Conservation (phyloP, 305 asterid genomes). For the Fraxinus baroniana region DNA sequence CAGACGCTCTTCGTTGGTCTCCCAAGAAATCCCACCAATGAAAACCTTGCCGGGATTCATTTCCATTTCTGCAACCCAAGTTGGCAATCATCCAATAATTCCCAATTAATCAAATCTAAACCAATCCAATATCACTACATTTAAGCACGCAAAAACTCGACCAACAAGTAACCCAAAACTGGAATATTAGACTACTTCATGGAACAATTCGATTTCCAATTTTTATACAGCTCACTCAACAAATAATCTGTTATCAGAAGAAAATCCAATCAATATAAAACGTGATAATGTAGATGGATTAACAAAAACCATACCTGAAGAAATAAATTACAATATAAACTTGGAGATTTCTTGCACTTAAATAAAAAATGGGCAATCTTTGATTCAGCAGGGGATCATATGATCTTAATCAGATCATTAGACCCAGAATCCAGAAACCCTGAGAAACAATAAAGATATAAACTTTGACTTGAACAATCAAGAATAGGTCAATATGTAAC, state of each 20-base stretch:
- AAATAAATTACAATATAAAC: constrained; percentile 38
- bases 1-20: constrained; percentile 78
- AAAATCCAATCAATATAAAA: constrained; percentile 31
- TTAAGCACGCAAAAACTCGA: constrained; percentile 25
- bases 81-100: constrained; percentile 26
- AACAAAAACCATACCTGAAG: constrained; percentile 32
- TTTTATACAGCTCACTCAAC: constrained; percentile 8
- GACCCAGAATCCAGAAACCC: constrained; percentile 51
- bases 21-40: constrained; percentile 96
- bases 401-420: constrained; percentile 55
- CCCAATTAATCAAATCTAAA: constrained; percentile 11
- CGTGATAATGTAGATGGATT: constrained; percentile 48
- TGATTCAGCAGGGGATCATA: constrained; percentile 39
- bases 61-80: constrained; percentile 51
- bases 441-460: constrained; percentile 36
- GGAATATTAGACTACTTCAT: constrained; percentile 26
- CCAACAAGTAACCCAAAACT: constrained; percentile 21
- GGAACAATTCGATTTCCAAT: constrained; percentile 19
- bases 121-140: constrained; percentile 13
- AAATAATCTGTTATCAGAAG: constrained; percentile 21
- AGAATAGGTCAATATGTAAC: constrained; percentile 25
- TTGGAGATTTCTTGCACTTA: constrained; percentile 27
- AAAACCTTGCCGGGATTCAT: constrained; percentile 75
- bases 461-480: constrained; percentile 22
- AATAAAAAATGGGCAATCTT: constrained; percentile 32